These are phyloP conservation scores for Asclepias syriaca DNA, from an alignment of 257 asterid species.

Conservation along the genomic window DNA sequence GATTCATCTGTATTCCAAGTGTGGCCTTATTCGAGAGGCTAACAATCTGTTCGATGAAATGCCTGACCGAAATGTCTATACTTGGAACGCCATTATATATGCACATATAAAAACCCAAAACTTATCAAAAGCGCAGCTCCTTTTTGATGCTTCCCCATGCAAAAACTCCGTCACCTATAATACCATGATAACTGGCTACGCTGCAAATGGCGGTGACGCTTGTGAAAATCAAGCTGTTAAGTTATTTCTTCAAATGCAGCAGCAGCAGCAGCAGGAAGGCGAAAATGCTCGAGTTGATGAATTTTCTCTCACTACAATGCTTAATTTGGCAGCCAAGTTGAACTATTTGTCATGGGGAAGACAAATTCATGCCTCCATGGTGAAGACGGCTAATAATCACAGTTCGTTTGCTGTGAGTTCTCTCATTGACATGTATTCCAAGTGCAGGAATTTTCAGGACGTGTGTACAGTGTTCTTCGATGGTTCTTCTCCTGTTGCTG, in stretches of 20 bases:
- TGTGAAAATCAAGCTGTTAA: constrained; percentile 41
- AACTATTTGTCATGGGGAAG: constrained; percentile 43
- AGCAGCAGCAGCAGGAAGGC: constrained; percentile 38
- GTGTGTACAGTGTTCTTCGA: constrained; percentile 48
- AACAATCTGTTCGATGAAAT: constrained; percentile 69
- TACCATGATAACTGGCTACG: constrained; percentile 63
- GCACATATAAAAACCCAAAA: constrained; percentile 48
- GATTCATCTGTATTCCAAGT: constrained; percentile 40
- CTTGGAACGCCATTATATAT: constrained; percentile 74
- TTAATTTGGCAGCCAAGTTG: constrained; percentile 56
- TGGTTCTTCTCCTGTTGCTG: constrained; percentile 30
- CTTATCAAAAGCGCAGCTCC: constrained; percentile 38
- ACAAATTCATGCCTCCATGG: constrained; percentile 75
- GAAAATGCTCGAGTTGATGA: constrained; percentile 46
- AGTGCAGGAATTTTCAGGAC: constrained; percentile 58
- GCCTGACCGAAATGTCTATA: constrained; percentile 62
- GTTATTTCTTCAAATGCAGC: constrained; percentile 54
- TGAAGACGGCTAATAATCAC: constrained; percentile 59
- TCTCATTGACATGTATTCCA: constrained; percentile 83
- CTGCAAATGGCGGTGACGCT: constrained; percentile 41
- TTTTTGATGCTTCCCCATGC: constrained; percentile 52
- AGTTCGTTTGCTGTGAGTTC: constrained; percentile 69
- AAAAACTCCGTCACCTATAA: constrained; percentile 72
- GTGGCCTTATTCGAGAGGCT: constrained; percentile 46
- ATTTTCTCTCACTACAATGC: constrained; percentile 71